Base-by-base conservation (phyloP, 2,329 filamentous ascomycete genomes). In the Epichloe aotearoae region DNA sequence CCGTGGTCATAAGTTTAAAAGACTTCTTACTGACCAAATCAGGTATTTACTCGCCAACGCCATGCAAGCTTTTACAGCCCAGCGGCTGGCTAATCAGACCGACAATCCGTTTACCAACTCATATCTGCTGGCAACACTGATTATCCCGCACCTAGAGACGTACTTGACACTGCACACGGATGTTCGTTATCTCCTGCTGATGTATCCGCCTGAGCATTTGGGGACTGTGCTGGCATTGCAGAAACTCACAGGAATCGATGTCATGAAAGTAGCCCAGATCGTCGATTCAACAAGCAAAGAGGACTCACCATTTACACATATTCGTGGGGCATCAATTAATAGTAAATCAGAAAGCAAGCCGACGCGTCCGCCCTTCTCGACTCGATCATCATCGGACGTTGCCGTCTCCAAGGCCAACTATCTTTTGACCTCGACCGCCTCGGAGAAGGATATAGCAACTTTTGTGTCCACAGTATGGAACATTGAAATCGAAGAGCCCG, bases 31-130 rank as follows among this genome's bases (percentile, higher is more conserved):
- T 40, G 14, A 42, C 12, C 12, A 15, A 7, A 2, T 4, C 40
- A 82, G 79, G 54, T 82, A 79, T 56, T 69, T 84, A 47, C 74
- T 82, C 50, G 73, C 73, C 56, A 80, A 73, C 55, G 76, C 76
- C 4, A 79, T 83, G 73, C 79, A 82, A 60, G 68, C 72, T 1
- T 77, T 75, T 54, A 76, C 73, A 5, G 67, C 73, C 1, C 76
- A 77, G 52, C 71, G 71, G 1, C 62, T 76, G 7, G 60, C 71
- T 3, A 71, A 72, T 50, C 75, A 78, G 53, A 70, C 69, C 34
- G 72, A 74, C 51, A 78, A 77, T 55, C 77, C 76, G 0, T 76
- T 80, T 53, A 68, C 69, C 15, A 74, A 78, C 56, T 70, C 76
- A 1, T 66, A 72, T 20, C 65, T 77, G 15, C 69, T 83, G 2